Percentiles rank a stretch among this genome's conserved stretches.
These are phyloP conservation scores for Cryptomeria japonica DNA, from an alignment of 75 land plant species.

Conservation along the genomic window DNA sequence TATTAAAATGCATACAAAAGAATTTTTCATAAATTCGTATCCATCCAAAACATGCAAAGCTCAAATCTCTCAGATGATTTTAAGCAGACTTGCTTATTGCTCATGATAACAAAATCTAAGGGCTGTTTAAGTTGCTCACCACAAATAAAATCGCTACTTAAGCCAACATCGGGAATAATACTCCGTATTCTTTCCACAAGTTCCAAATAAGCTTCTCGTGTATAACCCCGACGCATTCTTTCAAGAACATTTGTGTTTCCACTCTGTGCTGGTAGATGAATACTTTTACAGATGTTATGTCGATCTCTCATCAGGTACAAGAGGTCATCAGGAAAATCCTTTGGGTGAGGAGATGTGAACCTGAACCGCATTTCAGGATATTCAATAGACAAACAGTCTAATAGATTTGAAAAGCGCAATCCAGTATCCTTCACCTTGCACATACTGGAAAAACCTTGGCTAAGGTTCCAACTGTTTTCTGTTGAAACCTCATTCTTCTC, in stretches of 20 bases:
- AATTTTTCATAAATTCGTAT: not conserved
- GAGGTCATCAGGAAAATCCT: conserved; percentile 95
- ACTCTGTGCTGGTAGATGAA: conserved; percentile 96
- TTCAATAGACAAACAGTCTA: conserved; percentile 62
- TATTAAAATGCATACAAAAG: not conserved
- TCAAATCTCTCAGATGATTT: not conserved
- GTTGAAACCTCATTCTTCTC: conserved; percentile 38
- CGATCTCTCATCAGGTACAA: conserved; percentile 84
- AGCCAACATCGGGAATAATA: conserved; percentile 85
- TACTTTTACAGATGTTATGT: conserved; percentile 78
- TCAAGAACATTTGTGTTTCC: conserved; percentile 86
- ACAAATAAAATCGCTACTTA: conserved; percentile 97
- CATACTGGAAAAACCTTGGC: conserved; percentile 88
- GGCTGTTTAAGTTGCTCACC: conserved; percentile 44
- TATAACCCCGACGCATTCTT: conserved; percentile 95
- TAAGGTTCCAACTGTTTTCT: conserved; percentile 56
- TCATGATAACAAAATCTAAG: not conserved
- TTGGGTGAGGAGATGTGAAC: conserved; percentile 98
- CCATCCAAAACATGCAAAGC: conserved; percentile 2
- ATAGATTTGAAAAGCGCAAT: conserved; percentile 76
- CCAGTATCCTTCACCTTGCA: conserved; percentile 79
- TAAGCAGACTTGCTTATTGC: not conserved
- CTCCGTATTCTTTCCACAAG: conserved; percentile 83
- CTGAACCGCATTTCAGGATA: conserved; percentile 96
- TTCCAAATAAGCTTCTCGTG: conserved; percentile 89